Conservation (phyloP, 2,329 filamentous ascomycete genomes). For the Pseudopyricularia javanii region DNA sequence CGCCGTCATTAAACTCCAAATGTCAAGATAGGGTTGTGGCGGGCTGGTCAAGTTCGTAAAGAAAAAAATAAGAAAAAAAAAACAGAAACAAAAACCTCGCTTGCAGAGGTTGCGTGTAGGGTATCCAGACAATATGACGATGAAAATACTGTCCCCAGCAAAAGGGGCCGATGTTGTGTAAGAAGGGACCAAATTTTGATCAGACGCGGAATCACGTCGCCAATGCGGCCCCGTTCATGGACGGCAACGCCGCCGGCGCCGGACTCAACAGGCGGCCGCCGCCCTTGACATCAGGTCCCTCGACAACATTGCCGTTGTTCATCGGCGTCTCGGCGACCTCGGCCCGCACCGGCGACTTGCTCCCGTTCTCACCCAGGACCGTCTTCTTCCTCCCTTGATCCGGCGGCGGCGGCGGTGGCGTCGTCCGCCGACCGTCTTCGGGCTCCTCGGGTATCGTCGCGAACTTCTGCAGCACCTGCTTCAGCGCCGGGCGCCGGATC, state of each 20-base stretch:
- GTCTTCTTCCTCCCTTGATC: too few species aligned
- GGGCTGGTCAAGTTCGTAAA: not conserved
- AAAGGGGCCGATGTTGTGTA: not conserved
- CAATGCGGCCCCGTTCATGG: not conserved
- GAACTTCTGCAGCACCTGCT: conserved; percentile 76
- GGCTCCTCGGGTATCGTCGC: conserved; percentile 68
- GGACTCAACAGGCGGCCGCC: not conserved
- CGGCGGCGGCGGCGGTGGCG: conserved; percentile 8
- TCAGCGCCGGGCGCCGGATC: conserved; percentile 72
- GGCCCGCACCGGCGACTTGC: not conserved
- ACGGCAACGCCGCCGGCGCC: not conserved
- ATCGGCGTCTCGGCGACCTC: not conserved
- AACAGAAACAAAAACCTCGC: not conserved
- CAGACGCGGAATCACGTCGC: not conserved
- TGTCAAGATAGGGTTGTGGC: too few species aligned
- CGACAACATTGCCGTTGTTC: not conserved
- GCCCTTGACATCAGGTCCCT: not conserved
- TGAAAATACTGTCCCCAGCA: not conserved
- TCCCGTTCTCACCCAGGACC: not conserved
- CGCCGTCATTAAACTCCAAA: too few species aligned
- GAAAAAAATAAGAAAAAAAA: not conserved
- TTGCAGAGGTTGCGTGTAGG: too few species aligned
- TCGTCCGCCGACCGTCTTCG: conserved; percentile 24
- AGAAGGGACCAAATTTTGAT: not conserved
- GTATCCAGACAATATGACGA: not conserved